Percentiles rank a stretch among this genome's conserved stretches.
phyloP scores from a whole-genome alignment of 441 rosid species.

The Erodium trifolium region DNA sequence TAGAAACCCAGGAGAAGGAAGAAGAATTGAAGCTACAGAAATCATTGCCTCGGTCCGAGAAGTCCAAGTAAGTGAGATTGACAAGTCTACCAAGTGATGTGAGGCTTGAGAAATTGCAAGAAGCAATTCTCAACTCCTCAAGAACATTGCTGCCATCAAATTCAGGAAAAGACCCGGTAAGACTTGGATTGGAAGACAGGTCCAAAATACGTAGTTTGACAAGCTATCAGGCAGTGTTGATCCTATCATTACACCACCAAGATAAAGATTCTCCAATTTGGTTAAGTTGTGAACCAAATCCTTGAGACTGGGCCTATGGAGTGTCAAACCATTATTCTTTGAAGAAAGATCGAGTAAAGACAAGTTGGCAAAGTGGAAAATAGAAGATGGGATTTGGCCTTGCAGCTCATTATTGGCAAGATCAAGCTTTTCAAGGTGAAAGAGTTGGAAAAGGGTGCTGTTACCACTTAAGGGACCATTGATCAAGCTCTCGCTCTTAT shows the following conservation, averaged over 20 bases:
- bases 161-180: too few relatives aligned
- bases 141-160: too few relatives aligned
- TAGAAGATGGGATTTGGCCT: neutral
- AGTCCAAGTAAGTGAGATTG: neutral
- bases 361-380: neutral
- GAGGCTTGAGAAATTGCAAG: neutral
- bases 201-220: neutral
- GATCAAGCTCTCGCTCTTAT: neutral
- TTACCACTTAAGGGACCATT: neutral
- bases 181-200: too few relatives aligned
- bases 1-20: too few relatives aligned
- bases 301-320: neutral
- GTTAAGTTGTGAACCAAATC: slow-evolving; percentile 11
- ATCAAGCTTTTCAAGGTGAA: neutral
- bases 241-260: slow-evolving; percentile 6
- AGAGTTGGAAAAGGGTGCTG: neutral
- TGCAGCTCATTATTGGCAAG: neutral
- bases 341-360: slow-evolving; percentile 12
- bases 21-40: too few relatives aligned
- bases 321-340: neutral
- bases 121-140: too few relatives aligned
- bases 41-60: too few relatives aligned
- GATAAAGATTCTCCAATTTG: slow-evolving; percentile 7
- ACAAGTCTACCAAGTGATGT: slow-evolving; percentile 14
- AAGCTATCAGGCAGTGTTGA: slow-evolving; percentile 8